Evolutionary conservation across 371 early-diverging fungal genomes (phyloP).

Genomic region (Rhizopus microsporus): DNA sequence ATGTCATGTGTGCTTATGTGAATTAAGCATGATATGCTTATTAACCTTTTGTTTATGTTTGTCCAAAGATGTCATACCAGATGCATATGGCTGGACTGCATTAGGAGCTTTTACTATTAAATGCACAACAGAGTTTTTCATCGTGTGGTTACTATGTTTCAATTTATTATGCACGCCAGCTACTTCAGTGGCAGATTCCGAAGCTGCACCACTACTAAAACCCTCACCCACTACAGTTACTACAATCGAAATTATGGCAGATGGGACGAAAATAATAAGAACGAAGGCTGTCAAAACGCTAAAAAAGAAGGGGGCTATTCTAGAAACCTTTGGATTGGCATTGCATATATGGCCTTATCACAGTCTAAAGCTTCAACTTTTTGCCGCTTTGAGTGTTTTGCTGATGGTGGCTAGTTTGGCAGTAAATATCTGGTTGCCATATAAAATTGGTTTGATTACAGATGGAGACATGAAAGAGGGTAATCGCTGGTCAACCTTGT

Average conservation of each 20-base stretch:
- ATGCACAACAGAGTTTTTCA: conserved; percentile 27
- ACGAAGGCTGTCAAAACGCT: neutral
- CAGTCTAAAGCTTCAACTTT: conserved; percentile 62
- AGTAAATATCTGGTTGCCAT: conserved; percentile 81
- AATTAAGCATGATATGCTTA: conserved; percentile 19
- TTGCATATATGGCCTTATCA: conserved; percentile 79
- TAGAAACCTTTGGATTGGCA: conserved; percentile 44
- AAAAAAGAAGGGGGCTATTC: neutral
- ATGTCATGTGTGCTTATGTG: neutral
- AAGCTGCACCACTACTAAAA: neutral
- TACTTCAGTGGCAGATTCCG: neutral
- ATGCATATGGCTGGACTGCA: no score
- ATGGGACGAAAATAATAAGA: neutral
- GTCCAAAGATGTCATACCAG: no score
- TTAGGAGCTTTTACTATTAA: conserved; percentile 9
- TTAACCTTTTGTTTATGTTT: no score
- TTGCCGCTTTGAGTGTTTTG: conserved; percentile 68
- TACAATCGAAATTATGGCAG: conserved; percentile 5
- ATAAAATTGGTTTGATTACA: conserved; percentile 78
- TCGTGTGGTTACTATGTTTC: conserved; percentile 21
- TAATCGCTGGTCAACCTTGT: neutral
- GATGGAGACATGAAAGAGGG: conserved; percentile 50
- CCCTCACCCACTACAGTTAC: conserved; percentile 1
- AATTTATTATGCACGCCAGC: conserved; percentile 27
- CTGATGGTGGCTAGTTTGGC: conserved; percentile 72